Evolutionary conservation across 169 alveolate genomes (phyloP).

Genomic region (Cryptosporidium sp.): DNA sequence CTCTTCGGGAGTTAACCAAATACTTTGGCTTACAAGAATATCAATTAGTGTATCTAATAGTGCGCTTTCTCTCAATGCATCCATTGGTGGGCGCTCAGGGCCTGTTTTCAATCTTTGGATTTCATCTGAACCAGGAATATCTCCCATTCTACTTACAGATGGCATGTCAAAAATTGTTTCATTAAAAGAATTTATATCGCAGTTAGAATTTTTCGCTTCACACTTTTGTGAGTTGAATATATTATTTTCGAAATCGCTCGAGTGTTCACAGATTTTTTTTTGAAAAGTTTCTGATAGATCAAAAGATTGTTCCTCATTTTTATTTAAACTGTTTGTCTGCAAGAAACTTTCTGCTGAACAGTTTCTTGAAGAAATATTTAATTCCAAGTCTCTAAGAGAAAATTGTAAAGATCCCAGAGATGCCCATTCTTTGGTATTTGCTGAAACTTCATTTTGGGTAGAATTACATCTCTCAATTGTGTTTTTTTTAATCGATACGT

Average conservation of each 20-base stretch:
- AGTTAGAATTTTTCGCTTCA: constrained; percentile 18
- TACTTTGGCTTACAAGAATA: constrained; percentile 36
- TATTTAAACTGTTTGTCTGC: background rate
- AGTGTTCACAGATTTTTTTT: background rate
- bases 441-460: background rate
- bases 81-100: constrained; percentile 76
- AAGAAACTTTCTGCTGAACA: background rate
- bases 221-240: background rate
- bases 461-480: background rate
- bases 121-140: constrained; percentile 67
- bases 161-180: constrained; percentile 76
- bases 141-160: constrained; percentile 74
- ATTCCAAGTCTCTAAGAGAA: constrained; percentile 47
- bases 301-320: background rate
- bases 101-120: constrained; percentile 60
- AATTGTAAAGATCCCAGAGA: constrained; percentile 66
- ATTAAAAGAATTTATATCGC: constrained; percentile 13
- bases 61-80: constrained; percentile 74
- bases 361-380: background rate
- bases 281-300: background rate
- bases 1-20: constrained; percentile 72
- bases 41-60: constrained; percentile 61
- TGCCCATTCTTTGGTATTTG: constrained; percentile 56
- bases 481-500: background rate
- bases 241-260: background rate